Percentiles rank a stretch among this genome's conserved stretches.
These are phyloP conservation scores for Claviceps monticola DNA, from an alignment of 2,329 filamentous ascomycete genomes.

Conservation along the genomic window DNA sequence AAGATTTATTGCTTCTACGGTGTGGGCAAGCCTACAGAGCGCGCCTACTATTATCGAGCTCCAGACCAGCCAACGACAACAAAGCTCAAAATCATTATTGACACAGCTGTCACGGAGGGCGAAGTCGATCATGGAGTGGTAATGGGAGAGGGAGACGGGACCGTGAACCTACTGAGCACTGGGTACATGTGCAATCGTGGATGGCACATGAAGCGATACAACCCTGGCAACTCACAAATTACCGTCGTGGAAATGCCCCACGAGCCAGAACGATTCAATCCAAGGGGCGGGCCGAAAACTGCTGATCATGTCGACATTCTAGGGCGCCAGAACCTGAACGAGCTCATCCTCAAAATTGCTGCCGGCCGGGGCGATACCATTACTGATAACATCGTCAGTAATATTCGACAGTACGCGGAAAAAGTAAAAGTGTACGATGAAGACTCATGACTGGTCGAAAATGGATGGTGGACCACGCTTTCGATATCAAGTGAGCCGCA, in stretches of 20 bases:
- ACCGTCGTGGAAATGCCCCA: slow-evolving; percentile 93
- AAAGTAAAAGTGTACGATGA: slow-evolving; percentile 74
- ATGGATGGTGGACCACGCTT: neutral
- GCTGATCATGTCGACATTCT: slow-evolving; percentile 96
- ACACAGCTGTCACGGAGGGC: slow-evolving; percentile 46
- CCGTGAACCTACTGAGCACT: slow-evolving; percentile 78
- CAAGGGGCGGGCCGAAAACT: slow-evolving; percentile 54
- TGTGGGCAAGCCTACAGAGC: slow-evolving; percentile 84
- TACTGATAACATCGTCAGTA: slow-evolving; percentile 61
- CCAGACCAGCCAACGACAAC: slow-evolving; percentile 51
- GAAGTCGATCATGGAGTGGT: slow-evolving; percentile 77
- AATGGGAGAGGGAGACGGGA: slow-evolving; percentile 91
- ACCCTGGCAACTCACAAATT: slow-evolving; percentile 68
- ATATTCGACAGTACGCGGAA: slow-evolving; percentile 69
- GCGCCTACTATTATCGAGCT: slow-evolving; percentile 76
- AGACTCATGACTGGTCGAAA: slow-evolving; percentile 9
- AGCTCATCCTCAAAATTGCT: slow-evolving; percentile 74
- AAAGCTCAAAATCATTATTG: slow-evolving; percentile 60
- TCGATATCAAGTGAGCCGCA: neutral
- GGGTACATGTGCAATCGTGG: slow-evolving; percentile 97
- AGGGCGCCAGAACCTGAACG: slow-evolving; percentile 76
- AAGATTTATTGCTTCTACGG: slow-evolving; percentile 98
- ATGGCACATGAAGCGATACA: slow-evolving; percentile 88
- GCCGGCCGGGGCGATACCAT: slow-evolving; percentile 75
- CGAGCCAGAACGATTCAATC: slow-evolving; percentile 83